These are phyloP conservation scores for Auricularia heimuer DNA, from an alignment of 768 basidiomycete species.

Conservation along the genomic window DNA sequence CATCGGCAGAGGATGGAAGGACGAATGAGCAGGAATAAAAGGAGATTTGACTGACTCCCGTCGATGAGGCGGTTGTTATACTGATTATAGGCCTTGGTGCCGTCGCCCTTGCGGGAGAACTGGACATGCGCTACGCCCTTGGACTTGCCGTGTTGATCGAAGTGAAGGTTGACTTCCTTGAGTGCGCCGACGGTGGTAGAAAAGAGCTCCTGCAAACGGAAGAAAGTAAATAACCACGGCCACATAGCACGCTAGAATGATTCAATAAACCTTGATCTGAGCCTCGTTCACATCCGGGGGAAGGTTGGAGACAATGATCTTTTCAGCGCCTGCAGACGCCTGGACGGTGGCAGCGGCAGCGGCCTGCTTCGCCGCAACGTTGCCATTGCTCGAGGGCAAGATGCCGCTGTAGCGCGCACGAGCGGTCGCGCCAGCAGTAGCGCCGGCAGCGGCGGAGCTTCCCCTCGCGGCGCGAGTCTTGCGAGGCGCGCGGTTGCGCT, in stretches of 20 bases:
- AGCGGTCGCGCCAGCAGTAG: constrained; percentile 23
- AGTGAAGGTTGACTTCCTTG: constrained; percentile 73
- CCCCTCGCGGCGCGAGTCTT: constrained; percentile 4
- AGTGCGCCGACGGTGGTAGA: constrained; percentile 80
- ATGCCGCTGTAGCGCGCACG: constrained; percentile 18
- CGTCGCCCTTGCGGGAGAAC: constrained; percentile 82
- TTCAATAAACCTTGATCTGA: constrained; percentile 72
- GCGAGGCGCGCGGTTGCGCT: constrained; percentile 3
- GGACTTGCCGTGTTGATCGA: constrained; percentile 75
- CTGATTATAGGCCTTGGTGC: constrained; percentile 80
- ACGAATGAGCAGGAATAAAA: constrained; percentile 26
- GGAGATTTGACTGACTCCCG: constrained; percentile 90
- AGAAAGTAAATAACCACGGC: neutral
- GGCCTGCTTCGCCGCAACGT: constrained; percentile 22
- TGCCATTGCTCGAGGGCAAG: constrained; percentile 10
- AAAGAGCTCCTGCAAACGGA: constrained; percentile 72
- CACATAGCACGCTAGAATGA: neutral
- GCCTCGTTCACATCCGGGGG: constrained; percentile 87
- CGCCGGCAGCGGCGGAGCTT: neutral
- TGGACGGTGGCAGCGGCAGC: constrained; percentile 29
- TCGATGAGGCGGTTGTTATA: constrained; percentile 99
- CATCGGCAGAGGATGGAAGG: constrained; percentile 21
- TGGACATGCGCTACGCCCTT: constrained; percentile 84
- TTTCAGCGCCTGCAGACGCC: constrained; percentile 43
- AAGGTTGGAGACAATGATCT: constrained; percentile 94